Base-by-base conservation (phyloP, 1,139 yeast species). In the Geotrichum carabidarum region DNA sequence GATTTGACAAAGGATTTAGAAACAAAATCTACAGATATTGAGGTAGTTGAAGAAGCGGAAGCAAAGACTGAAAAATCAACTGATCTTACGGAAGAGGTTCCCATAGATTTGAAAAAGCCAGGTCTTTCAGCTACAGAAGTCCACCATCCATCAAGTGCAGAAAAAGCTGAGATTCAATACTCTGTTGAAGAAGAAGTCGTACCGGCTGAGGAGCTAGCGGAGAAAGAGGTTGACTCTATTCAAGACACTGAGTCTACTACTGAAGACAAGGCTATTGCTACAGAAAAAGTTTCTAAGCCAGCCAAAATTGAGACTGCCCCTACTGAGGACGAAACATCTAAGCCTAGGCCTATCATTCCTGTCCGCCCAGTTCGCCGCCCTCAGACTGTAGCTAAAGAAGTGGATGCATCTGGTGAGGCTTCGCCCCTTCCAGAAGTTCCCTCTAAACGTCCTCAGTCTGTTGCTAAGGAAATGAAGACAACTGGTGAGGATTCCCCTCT, bases 291-390 rank as follows among this genome's bases (percentile, higher is more conserved):
- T 17, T 2, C 17, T 6, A 38, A 14, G 9, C 3, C 42, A 8
- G 42, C 4, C 17, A 4, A 38, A 8, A 17, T 8, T 2, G 42
- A 38, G n/a, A 27, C 5, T 17, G 4, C 35, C 11, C n/a, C 45
- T n/a, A 14, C 32, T 41, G 44, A 41, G 14, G 27, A 14, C 2
- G n/a, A 43, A 7, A 11, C 2, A 14, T 36, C 50, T 38, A 30
- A 14, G 27, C 50, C 50, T 40, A 15, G 14, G 1, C 44, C 50
- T 14, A 15, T 34, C 8, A 37, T 51, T 22, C 54, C 57, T 6
- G 34, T 48, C n/a, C 48, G 51, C 8, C 50, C 48, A 14, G 14
- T 17, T 14, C 46, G 46, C 2, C 34, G 46, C 4, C 46, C 46
- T 30, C 46, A 22, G 17, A 2, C 44, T 15, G 44, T 31, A 2